Percentiles rank a stretch among this genome's conserved stretches.
Evolutionary conservation across 148 eudicot species (phyloP).

Genomic region (Chenopodium album): DNA sequence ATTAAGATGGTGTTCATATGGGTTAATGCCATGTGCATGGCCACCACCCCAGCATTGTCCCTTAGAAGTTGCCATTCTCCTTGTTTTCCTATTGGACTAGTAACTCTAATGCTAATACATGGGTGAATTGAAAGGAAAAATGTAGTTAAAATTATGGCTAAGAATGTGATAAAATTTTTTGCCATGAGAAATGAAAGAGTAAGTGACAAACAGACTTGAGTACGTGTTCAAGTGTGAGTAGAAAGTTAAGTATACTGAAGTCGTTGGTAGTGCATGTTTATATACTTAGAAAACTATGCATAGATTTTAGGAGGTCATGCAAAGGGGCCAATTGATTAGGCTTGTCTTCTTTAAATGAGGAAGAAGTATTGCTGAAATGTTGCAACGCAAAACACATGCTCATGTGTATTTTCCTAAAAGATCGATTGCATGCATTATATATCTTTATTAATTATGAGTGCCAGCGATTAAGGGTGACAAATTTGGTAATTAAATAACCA

Average conservation of each 20-base stretch:
- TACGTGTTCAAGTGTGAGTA: not conserved
- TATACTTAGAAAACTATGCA: conserved; percentile 17
- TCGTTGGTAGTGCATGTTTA: not conserved
- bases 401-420: not conserved
- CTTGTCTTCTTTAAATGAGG: conserved; percentile 17
- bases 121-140: not conserved
- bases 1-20: conserved; percentile 49
- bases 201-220: not conserved
- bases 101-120: not conserved
- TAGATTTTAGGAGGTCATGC: conserved; percentile 12
- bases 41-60: conserved; percentile 57
- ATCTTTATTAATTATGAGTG: too few species aligned
- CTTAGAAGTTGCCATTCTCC: conserved; percentile 51
- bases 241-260: not conserved
- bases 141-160: not conserved
- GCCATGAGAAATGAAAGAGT: not conserved
- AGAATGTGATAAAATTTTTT: not conserved
- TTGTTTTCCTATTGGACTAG: conserved; percentile 15
- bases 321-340: conserved; percentile 12
- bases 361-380: conserved; percentile 5
- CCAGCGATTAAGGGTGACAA: not conserved
- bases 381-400: conserved; percentile 25
- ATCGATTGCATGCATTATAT: not conserved
- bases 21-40: conserved; percentile 67
- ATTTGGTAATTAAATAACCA: not conserved